Conservation (phyloP, 306 rosid species). For the Begonia loranthoides region DNA sequence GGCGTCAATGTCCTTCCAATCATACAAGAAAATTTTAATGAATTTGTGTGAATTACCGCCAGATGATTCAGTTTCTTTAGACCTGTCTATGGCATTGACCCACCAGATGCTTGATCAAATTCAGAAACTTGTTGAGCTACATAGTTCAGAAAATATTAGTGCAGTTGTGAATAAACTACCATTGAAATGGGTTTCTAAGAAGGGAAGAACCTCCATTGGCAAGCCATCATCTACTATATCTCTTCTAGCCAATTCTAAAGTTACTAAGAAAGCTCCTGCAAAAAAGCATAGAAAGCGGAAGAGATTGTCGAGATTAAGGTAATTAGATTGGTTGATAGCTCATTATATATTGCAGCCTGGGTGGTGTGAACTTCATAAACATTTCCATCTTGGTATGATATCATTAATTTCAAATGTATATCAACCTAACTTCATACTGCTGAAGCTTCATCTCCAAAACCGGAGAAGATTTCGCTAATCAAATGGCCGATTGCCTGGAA, state of each 20-base stretch:
- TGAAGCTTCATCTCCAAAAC: no score
- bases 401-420: no score
- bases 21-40: conserved; percentile 48
- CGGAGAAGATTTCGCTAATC: no score
- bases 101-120: conserved; percentile 73
- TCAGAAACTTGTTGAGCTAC: conserved; percentile 54
- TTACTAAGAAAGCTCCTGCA: conserved; percentile 16
- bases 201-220: conserved; percentile 35
- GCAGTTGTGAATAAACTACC: conserved; percentile 60
- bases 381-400: no score
- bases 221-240: conserved; percentile 31
- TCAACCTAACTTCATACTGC: no score
- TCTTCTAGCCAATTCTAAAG: conserved; percentile 18
- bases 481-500: no score
- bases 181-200: conserved; percentile 49
- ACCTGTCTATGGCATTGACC: conserved; percentile 65
- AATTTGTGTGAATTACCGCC: conserved; percentile 39
- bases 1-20: conserved; percentile 53
- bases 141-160: conserved; percentile 40
- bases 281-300: conserved; percentile 33
- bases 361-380: not conserved
- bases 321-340: conserved; percentile 3
- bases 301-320: conserved; percentile 44
- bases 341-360: not conserved
- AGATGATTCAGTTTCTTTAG: conserved; percentile 65